Evolutionary conservation across 2,329 filamentous ascomycete species (phyloP), one percentile per base, ranked within the genome.

Genomic region (Phoma sp.): DNA sequence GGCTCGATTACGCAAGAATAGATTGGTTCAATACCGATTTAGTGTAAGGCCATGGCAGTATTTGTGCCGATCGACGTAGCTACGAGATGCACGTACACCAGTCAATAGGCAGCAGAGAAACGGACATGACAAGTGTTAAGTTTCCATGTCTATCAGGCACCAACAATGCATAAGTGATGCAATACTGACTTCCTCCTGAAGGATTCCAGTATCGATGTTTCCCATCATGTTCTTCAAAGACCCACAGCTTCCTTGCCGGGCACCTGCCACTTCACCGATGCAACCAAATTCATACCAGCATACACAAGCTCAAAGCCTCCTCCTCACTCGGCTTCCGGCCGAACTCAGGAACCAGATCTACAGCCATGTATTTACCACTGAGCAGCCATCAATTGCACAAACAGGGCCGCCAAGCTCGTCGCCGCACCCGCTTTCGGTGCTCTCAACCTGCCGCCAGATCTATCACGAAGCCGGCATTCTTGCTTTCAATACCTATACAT

Each of bases 281-380:
- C n/a, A n/a, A n/a, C n/a, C n/a, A n/a, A n/a, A n/a, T n/a, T 12
- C 26, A 4, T 2, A 25, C 11, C 46, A 18, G 15, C 20, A 39
- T 32, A 4, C 29, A 15, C 17, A 43, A 46, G 7, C 40, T 20
- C 48, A 57, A 17, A 56, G 53, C 25, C 7, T 28, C 10, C 43
- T 59, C 23, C 20, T 56, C 33, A 5, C 7, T 11, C 49, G 34
- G 15, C 42, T 59, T 10, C 59, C 56, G 6, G 21, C 54, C 10
- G 53, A 59, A 23, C 42, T 58, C 34, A 26, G 48, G 4, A 56
- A 60, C 40, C 17, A 56, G 11, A 58, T 60, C 9, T 62, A 56
- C 32, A 26, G 14, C 2, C 33, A 50, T 28, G 42, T 49, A 17
- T 62, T 60, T 32, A 38, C 34, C 2, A 7, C 11, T 26, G 9